phyloP scores from a whole-genome alignment of 257 asterid genomes.

The Plantago elongata region DNA sequence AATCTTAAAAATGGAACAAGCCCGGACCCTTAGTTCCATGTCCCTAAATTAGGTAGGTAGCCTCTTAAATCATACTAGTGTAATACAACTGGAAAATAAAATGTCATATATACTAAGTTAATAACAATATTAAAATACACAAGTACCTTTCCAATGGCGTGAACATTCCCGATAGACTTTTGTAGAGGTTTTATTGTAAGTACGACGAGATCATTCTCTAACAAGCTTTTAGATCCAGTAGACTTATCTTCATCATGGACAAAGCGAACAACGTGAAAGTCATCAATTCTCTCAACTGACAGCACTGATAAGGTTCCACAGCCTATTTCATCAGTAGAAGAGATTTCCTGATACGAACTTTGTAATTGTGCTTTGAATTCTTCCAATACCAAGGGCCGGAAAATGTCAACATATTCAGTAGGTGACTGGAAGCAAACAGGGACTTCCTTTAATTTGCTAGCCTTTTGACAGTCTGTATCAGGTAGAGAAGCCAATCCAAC shows the following conservation, averaged over 20 bases:
- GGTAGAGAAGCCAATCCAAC: conserved; percentile 67
- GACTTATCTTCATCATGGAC: conserved; percentile 61
- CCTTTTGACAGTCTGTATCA: conserved; percentile 36
- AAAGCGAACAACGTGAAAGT: conserved; percentile 87
- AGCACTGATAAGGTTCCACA: conserved; percentile 77
- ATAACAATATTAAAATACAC: conserved; percentile 16
- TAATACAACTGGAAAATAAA: conserved; percentile 18
- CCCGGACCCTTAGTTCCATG: not conserved
- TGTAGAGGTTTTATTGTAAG: conserved; percentile 69
- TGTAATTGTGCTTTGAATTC: conserved; percentile 92
- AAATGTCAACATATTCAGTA: conserved; percentile 76
- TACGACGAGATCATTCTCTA: conserved; percentile 81
- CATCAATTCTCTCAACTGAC: conserved; percentile 88
- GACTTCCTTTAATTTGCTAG: conserved; percentile 66
- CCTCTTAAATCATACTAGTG: conserved; percentile 9
- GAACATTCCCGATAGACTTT: conserved; percentile 53
- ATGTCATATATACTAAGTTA: conserved; percentile 2
- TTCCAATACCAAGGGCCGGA: conserved; percentile 83
- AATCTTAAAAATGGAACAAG: too few relatives aligned
- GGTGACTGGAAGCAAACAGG: conserved; percentile 83
- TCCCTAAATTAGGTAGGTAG: conserved; percentile 11
- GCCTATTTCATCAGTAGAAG: conserved; percentile 58
- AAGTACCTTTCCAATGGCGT: conserved; percentile 82
- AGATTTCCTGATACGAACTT: conserved; percentile 79
- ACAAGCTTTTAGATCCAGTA: conserved; percentile 50